A percentile compares a stretch with the other conserved stretches of the same genome.
These are phyloP conservation scores for Aurifilum marmelostoma DNA, from an alignment of 2,329 filamentous ascomycete genomes.

Conservation along the genomic window DNA sequence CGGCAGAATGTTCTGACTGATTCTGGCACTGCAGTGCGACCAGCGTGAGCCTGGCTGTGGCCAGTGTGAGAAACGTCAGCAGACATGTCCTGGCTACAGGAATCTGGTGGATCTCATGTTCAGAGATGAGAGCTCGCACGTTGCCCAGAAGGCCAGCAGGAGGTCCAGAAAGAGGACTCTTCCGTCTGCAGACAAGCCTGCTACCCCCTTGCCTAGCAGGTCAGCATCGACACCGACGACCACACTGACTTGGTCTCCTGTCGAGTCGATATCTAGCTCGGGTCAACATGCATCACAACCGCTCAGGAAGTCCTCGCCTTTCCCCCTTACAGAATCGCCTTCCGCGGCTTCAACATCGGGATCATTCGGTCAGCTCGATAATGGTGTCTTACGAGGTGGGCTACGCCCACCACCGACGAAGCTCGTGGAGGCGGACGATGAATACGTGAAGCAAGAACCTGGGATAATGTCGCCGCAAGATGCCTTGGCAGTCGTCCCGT, in stretches of 20 bases:
- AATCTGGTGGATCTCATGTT: constrained; percentile 61
- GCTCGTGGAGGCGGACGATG: constrained; percentile 6
- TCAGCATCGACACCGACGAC: constrained; percentile 29
- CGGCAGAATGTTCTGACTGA: constrained; percentile 16
- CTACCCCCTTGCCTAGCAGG: constrained; percentile 12
- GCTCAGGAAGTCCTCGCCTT: background rate
- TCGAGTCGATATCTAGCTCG: constrained; percentile 7
- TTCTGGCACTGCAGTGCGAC: constrained; percentile 49
- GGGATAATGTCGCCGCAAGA: constrained; percentile 1
- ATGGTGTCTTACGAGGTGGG: constrained; percentile 3
- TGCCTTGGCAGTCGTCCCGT: constrained; percentile 7
- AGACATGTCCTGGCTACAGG: constrained; percentile 58
- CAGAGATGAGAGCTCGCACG: constrained; percentile 58
- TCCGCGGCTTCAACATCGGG: constrained; percentile 10
- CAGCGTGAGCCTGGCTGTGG: constrained; percentile 55
- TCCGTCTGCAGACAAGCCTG: constrained; percentile 7
- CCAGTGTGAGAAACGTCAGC: constrained; percentile 57
- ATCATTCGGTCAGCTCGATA: background rate
- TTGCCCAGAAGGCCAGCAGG: constrained; percentile 56
- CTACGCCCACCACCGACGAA: constrained; percentile 20
- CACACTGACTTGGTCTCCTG: constrained; percentile 24
- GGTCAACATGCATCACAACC: constrained; percentile 1
- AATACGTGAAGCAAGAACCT: constrained; percentile 1
- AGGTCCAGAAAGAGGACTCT: constrained; percentile 37
- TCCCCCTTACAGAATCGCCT: background rate